A percentile compares a stretch with the other conserved stretches of the same genome.
Evolutionary conservation across 2,329 filamentous ascomycete genomes (phyloP).

Genomic region (Colletotrichum lindemuthianum): DNA sequence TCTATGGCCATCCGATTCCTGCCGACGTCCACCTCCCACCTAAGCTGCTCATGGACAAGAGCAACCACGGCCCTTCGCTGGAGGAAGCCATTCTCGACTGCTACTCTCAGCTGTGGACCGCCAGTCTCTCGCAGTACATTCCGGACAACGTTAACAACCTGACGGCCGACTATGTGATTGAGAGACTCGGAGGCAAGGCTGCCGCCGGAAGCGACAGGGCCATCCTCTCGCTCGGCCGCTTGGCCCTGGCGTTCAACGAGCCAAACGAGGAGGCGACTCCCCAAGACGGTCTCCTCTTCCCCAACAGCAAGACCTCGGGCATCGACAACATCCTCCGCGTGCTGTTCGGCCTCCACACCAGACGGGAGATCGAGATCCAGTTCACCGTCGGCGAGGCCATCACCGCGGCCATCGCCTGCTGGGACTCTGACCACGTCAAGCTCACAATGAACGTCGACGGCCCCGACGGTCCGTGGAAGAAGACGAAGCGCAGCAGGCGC

Average conservation of each 20-base stretch:
- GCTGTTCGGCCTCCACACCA: conserved; percentile 82
- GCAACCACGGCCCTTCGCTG: conserved; percentile 44
- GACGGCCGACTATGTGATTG: conserved; percentile 59
- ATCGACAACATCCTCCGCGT: conserved; percentile 58
- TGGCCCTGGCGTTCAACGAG: conserved; percentile 71
- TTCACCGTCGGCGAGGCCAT: conserved; percentile 92
- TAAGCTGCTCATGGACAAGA: conserved; percentile 44
- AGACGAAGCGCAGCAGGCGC: conserved; percentile 25
- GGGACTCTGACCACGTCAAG: conserved; percentile 83
- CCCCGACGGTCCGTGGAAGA: conserved; percentile 54
- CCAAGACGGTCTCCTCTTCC: conserved; percentile 19
- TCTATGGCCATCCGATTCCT: conserved; percentile 50
- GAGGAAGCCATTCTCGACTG: conserved; percentile 57
- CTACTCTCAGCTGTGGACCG: conserved; percentile 58
- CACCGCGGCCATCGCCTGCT: conserved; percentile 79
- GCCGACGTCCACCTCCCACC: conserved; percentile 43
- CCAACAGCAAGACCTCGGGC: conserved; percentile 20
- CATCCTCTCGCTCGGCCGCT: conserved; percentile 80
- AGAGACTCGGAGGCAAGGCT: conserved; percentile 72
- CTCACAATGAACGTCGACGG: conserved; percentile 79
- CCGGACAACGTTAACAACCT: conserved; percentile 40
- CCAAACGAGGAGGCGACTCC: conserved; percentile 41
- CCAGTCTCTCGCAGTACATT: conserved; percentile 47
- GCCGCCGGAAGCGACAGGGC: conserved; percentile 86
- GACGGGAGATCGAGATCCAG: conserved; percentile 86